A percentile compares a stretch with the other conserved stretches of the same genome.
Evolutionary conservation across 768 basidiomycete species (phyloP).

Genomic region (Lentinula sp.): DNA sequence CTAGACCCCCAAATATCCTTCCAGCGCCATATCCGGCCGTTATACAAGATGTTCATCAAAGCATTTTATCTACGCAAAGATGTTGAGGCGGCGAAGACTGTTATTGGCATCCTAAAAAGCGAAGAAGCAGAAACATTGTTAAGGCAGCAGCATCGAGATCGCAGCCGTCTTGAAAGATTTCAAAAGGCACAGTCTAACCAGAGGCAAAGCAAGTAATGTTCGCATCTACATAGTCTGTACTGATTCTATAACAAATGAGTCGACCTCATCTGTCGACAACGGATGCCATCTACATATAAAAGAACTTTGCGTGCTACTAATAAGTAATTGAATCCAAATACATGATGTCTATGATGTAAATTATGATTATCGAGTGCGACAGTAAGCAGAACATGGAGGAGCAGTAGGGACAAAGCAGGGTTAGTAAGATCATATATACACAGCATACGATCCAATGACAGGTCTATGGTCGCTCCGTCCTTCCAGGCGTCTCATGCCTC

Average conservation of each 20-base stretch:
- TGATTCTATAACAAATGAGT: too few species aligned
- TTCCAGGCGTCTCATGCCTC: conserved; percentile 66
- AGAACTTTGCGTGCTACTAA: not conserved
- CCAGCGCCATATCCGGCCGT: conserved; percentile 52
- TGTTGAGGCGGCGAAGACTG: conserved; percentile 39
- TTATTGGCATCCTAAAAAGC: conserved; percentile 50
- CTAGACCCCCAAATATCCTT: conserved; percentile 43
- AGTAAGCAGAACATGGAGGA: not conserved
- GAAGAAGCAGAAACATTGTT: conserved; percentile 23
- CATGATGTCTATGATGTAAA: not conserved
- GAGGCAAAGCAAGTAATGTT: not conserved
- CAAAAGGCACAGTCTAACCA: not conserved
- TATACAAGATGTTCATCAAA: conserved; percentile 71
- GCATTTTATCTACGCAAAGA: conserved; percentile 56
- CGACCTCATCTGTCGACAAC: too few species aligned
- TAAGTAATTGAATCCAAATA: not conserved
- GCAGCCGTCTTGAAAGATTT: not conserved
- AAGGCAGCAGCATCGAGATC: not conserved
- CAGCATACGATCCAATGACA: conserved; percentile 72
- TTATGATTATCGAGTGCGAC: not conserved
- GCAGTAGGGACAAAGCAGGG: not conserved
- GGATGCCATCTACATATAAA: too few species aligned
- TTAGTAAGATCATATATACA: conserved; percentile 45
- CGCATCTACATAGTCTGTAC: too few species aligned
- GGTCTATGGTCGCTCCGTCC: conserved; percentile 82